Conservation (phyloP, 257 asterid species). For the Scutellaria barbata region DNA sequence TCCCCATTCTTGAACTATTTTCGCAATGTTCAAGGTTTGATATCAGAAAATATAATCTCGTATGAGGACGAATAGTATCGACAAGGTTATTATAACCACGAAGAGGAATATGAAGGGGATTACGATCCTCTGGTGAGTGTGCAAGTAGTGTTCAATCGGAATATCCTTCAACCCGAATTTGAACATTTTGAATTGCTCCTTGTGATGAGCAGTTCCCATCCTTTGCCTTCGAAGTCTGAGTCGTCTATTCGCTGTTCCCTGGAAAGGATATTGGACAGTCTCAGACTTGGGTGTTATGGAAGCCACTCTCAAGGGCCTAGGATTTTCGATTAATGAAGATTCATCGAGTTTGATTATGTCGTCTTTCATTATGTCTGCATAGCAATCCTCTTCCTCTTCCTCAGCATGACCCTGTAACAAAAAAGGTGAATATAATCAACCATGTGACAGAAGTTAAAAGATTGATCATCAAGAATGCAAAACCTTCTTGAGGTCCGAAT, state of each 20-base stretch:
- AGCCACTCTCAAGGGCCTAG: conserved; percentile 29
- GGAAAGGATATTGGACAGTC: conserved; percentile 42
- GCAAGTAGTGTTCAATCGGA: too few species aligned
- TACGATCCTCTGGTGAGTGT: too few species aligned
- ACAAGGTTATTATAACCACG: conserved; percentile 19
- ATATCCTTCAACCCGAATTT: conserved; percentile 18
- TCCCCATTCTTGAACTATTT: conserved; percentile 9
- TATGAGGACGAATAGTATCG: conserved; percentile 20
- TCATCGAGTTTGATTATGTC: conserved; percentile 78
- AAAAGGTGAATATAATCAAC: not conserved
- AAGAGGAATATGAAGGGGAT: not conserved
- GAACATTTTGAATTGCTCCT: conserved; percentile 9
- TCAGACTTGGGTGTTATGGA: conserved; percentile 23
- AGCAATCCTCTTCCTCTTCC: conserved; percentile 87
- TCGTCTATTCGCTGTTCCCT: conserved; percentile 67
- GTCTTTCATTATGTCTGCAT: conserved; percentile 84
- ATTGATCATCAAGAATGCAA: too few species aligned
- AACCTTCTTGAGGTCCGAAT: conserved; percentile 47
- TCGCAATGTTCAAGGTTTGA: not conserved
- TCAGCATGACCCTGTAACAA: conserved; percentile 46
- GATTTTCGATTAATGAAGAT: conserved; percentile 35
- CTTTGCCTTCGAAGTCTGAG: conserved; percentile 47
- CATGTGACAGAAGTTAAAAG: too few species aligned
- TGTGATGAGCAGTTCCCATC: not conserved
- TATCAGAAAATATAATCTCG: not conserved